These are phyloP conservation scores for Magnusiomyces paraingens DNA, from an alignment of 1,139 yeast genomes.

Conservation along the genomic window DNA sequence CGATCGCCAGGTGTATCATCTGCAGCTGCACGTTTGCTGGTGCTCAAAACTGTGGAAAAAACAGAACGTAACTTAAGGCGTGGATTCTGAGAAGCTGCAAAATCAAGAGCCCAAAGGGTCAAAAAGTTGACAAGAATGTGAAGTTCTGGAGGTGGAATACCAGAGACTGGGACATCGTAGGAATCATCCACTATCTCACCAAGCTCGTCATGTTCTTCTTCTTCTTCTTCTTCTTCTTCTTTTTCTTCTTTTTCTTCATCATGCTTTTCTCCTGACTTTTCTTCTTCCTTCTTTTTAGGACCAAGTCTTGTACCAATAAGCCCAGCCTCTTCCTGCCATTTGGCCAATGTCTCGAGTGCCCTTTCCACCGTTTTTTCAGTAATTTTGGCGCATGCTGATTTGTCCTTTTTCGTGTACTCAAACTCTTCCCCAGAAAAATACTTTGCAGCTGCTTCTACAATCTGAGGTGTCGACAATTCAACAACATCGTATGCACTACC, in stretches of 20 bases:
- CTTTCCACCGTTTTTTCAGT: slow-evolving; percentile 18
- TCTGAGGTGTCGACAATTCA: slow-evolving; percentile 42
- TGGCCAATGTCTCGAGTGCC: slow-evolving; percentile 10
- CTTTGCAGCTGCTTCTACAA: not conserved
- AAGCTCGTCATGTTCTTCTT: slow-evolving; percentile 18
- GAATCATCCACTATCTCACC: slow-evolving; percentile 30
- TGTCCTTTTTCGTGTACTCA: slow-evolving; percentile 8
- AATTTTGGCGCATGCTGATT: slow-evolving; percentile 16
- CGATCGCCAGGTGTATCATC: slow-evolving; percentile 8
- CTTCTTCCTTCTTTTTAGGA: not conserved
- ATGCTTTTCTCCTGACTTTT: not conserved
- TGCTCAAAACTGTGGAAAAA: slow-evolving; percentile 14
- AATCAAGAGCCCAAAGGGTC: slow-evolving; percentile 3
- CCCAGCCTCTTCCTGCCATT: slow-evolving; percentile 9
- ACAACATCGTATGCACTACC: slow-evolving; percentile 80
- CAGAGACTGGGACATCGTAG: slow-evolving; percentile 27
- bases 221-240: not conserved
- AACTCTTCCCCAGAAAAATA: not conserved
- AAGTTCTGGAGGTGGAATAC: slow-evolving; percentile 23
- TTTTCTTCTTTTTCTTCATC: not conserved
- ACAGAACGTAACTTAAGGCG: slow-evolving; percentile 11
- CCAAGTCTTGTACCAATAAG: slow-evolving; percentile 12
- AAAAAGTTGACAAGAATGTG: slow-evolving; percentile 11
- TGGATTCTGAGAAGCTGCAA: slow-evolving; percentile 5
- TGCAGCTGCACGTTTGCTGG: slow-evolving; percentile 8